Evolutionary conservation across 768 basidiomycete species (phyloP).

Genomic region (Mycena olivaceomarginata): DNA sequence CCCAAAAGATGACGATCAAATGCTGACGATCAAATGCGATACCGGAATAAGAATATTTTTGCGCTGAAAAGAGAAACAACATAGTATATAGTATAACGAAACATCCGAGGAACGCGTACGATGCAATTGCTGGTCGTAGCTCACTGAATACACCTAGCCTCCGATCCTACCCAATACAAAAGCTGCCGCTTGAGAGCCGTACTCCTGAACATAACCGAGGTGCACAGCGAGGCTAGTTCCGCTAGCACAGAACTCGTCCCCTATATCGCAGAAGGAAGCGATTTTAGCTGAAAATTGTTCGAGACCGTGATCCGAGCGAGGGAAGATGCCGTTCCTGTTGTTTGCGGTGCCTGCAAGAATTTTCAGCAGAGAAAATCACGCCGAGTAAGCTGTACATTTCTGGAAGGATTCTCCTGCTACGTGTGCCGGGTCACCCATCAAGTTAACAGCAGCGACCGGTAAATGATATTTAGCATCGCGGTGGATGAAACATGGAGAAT

Average conservation of each 20-base stretch:
- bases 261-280: background rate
- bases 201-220: slow-evolving; percentile 1
- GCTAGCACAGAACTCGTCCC: background rate
- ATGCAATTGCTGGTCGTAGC: no score
- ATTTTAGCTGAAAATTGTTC: background rate
- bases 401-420: background rate
- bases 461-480: background rate
- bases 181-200: background rate
- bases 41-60: no score
- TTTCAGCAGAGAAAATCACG: background rate
- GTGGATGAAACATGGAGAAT: background rate
- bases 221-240: background rate
- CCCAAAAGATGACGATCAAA: no score
- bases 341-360: background rate
- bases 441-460: background rate
- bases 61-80: no score
- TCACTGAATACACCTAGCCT: background rate
- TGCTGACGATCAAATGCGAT: no score
- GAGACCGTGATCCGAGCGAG: background rate
- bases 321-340: background rate
- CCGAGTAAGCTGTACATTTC: background rate
- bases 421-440: background rate
- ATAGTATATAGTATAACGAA: no score
- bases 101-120: no score
- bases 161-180: background rate